phyloP scores from a whole-genome alignment of 1,139 yeast species.

The Suhomyces panamericanus region DNA sequence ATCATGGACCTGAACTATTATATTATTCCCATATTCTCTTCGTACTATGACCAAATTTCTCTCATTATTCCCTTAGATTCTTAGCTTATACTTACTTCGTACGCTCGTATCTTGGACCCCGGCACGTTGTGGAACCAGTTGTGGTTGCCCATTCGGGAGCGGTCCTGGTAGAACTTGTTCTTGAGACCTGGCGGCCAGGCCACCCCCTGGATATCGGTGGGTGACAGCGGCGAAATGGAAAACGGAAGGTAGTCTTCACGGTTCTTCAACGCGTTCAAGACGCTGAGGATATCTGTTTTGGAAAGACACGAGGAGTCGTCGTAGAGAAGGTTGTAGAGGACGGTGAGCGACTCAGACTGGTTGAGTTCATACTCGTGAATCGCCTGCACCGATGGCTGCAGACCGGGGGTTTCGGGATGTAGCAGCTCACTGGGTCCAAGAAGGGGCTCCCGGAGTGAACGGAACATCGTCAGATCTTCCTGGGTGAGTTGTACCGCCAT shows the following conservation, averaged over 20 bases:
- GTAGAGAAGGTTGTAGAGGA: conserved; percentile 41
- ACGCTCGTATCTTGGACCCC: conserved; percentile 33
- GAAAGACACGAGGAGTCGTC: conserved; percentile 38
- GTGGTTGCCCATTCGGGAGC: conserved; percentile 35
- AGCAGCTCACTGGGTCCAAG: not conserved
- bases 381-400: conserved; percentile 3
- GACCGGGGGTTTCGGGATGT: not conserved
- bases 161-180: conserved; percentile 34
- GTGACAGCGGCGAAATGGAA: conserved; percentile 10
- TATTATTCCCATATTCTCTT: no score
- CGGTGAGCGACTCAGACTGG: conserved; percentile 44
- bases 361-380: conserved; percentile 39
- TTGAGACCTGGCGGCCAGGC: conserved; percentile 36
- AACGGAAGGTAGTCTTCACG: conserved; percentile 40
- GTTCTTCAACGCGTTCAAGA: conserved; percentile 37
- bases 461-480: conserved; percentile 13
- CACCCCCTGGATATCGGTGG: conserved; percentile 39
- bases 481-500: conserved; percentile 21
- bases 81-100: conserved; percentile 42
- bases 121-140: conserved; percentile 46
- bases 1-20: no score
- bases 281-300: conserved; percentile 38
- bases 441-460: not conserved
- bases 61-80: no score
- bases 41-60: no score